phyloP scores from a whole-genome alignment of 202 grass and related monocot species.

The Zoysia matrella region DNA sequence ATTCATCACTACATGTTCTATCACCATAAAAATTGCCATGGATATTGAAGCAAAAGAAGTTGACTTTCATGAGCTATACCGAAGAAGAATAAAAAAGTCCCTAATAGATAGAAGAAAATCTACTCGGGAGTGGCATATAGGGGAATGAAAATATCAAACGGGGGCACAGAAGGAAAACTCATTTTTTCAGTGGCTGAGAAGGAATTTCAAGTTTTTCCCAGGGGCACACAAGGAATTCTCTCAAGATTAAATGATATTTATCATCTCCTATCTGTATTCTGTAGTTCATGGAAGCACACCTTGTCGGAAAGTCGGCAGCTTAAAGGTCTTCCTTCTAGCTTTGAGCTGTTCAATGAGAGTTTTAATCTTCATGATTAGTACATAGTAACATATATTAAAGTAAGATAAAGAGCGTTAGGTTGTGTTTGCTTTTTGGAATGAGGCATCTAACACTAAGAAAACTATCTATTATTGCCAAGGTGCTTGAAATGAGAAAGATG shows the following conservation, averaged over 20 bases:
- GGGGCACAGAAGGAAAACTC: too few species aligned
- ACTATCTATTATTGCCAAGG: neutral
- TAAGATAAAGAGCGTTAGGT: conserved; percentile 7
- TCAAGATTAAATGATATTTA: conserved; percentile 22
- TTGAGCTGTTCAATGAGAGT: conserved; percentile 55
- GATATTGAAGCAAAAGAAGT: too few species aligned
- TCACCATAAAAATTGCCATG: too few species aligned
- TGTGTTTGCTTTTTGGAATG: neutral
- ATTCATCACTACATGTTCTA: too few species aligned
- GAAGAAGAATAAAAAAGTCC: too few species aligned
- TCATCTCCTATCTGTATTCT: neutral
- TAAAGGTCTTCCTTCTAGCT: conserved; percentile 78
- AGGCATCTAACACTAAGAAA: conserved; percentile 1
- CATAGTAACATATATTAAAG: conserved; percentile 31
- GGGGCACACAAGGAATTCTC: too few species aligned
- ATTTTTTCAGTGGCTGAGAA: too few species aligned
- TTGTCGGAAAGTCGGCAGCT: conserved; percentile 95
- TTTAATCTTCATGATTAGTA: conserved; percentile 10
- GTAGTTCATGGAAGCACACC: conserved; percentile 48
- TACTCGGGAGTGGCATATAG: too few species aligned
- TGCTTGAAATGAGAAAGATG: conserved; percentile 24
- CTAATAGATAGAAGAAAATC: too few species aligned
- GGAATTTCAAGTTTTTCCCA: too few species aligned
- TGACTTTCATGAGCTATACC: too few species aligned
- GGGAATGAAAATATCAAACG: too few species aligned